Base-by-base conservation (phyloP, 2,329 filamentous ascomycete species). In the Incumbomyces lentus region DNA sequence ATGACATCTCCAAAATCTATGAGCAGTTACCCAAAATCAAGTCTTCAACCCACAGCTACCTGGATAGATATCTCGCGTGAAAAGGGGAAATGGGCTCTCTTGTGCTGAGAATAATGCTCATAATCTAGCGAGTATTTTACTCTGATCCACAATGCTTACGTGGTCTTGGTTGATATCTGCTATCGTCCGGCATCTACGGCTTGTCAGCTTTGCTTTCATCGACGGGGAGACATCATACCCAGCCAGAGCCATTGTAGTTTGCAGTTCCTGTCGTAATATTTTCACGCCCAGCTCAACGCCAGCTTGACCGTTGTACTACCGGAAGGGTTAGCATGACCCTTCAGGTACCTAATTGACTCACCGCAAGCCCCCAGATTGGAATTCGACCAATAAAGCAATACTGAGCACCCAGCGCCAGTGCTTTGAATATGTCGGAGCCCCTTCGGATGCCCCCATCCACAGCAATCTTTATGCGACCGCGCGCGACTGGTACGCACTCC, bases 371-470 rank as follows among this genome's bases (percentile, higher is more conserved):
- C 62, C 62, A 64, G 8, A 64, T 60, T 1, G 60, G 53, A 26
- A 61, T 58, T 13, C 62, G 40, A 11, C 64, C 63, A 10, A 61
- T 44, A 37, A 64, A 64, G 31, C 59, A 62, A 44, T 53, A 56
- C 11, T 54, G 50, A 5, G 63, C 63, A 1, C 62, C 63, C 13
- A 66, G 45, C 3, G 63, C 63, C 4, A 66, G 18, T 3, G 62
- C 62, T 35, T 64, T 65, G 55, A 65, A 65, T 19, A 65, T 60
- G 46, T 66, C 63, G 1, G 60, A 57, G 0, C 62, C 63, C 2
- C 61, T 55, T 6, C 62, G 58, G 18, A 66, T 62, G 0, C 61
- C 63, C 2, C 62, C 62, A 41, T 65, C 63, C 13, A 55, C 49
- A 16, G 49, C 55, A 33, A 57, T 50, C 31, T 49, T 40, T 48